Evolutionary conservation across 2,329 filamentous ascomycete genomes (phyloP).

Genomic region (Paraphoma sp.): DNA sequence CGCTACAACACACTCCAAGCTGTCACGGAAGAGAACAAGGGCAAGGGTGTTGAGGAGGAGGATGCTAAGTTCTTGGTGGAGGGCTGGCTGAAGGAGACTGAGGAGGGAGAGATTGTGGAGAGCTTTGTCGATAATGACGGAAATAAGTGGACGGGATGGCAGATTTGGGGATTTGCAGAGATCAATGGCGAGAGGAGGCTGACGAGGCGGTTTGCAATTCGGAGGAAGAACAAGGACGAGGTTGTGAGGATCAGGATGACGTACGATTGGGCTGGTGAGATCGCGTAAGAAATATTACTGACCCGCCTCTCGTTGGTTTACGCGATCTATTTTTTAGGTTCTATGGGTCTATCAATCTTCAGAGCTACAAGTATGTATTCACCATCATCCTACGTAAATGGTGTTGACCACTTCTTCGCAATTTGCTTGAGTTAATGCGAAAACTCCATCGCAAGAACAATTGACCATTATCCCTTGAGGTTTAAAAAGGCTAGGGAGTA

Average conservation of each 20-base stretch:
- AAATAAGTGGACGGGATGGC: conserved; percentile 46
- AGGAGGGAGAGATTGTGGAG: conserved; percentile 43
- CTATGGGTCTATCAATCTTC: no score
- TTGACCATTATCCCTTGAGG: no score
- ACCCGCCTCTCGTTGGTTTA: no score
- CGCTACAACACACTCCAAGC: conserved; percentile 52
- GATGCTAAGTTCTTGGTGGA: conserved; percentile 32
- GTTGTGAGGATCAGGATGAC: conserved; percentile 37
- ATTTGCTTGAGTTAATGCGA: no score
- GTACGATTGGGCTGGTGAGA: conserved; percentile 43
- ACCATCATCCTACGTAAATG: no score
- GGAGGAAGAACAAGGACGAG: conserved; percentile 39
- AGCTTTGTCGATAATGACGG: conserved; percentile 41
- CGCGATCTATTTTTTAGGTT: no score
- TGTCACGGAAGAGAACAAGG: conserved; percentile 28
- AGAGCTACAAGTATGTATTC: no score
- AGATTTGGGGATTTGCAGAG: conserved; percentile 43
- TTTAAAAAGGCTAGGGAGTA: no score
- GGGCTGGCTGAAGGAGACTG: conserved; percentile 38
- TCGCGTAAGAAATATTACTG: not conserved
- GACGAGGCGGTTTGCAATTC: conserved; percentile 40
- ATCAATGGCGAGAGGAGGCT: conserved; percentile 40
- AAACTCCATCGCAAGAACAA: no score
- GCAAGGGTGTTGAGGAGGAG: conserved; percentile 24
- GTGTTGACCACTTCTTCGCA: no score